Evolutionary conservation across 108 stramenopile genomes (phyloP).

Genomic region (Discostella stelligeroides): DNA sequence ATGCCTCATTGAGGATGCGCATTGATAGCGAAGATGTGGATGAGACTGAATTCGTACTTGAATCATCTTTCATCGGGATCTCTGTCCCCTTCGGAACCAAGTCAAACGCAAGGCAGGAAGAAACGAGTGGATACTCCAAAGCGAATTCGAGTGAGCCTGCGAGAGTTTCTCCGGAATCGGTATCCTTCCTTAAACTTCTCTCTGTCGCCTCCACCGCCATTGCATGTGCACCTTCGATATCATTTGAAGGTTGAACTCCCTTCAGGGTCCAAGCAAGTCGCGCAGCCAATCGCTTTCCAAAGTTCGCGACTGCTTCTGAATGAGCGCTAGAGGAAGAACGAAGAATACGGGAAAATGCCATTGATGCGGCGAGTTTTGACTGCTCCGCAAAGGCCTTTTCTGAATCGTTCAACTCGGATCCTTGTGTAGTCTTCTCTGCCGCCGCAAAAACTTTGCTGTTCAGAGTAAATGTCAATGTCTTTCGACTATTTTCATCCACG

Average conservation of each 20-base stretch:
- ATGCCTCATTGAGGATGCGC: constrained; percentile 71
- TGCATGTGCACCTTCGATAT: constrained; percentile 47
- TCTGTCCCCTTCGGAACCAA: constrained; percentile 35
- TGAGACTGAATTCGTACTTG: constrained; percentile 8
- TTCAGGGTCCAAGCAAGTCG: constrained; percentile 77
- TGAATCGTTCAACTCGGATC: constrained; percentile 33
- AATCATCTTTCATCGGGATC: constrained; percentile 11
- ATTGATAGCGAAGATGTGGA: constrained; percentile 23
- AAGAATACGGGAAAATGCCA: constrained; percentile 76
- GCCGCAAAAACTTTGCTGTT: constrained; percentile 43
- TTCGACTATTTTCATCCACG: constrained; percentile 18
- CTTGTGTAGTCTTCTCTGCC: constrained; percentile 21
- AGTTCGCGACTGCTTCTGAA: constrained; percentile 52
- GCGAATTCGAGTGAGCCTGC: constrained; percentile 46
- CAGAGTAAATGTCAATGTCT: constrained; percentile 26
- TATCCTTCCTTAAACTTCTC: constrained; percentile 30
- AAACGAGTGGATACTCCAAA: constrained; percentile 65
- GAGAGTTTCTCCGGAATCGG: constrained; percentile 10
- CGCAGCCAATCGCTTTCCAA: constrained; percentile 69
- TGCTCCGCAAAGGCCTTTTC: constrained; percentile 63
- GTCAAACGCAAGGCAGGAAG: constrained; percentile 67
- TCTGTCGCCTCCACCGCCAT: constrained; percentile 61
- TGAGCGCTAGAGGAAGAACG: constrained; percentile 48
- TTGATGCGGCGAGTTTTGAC: constrained; percentile 70
- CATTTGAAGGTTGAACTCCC: constrained; percentile 44